These are phyloP conservation scores for Boletus sensibilis DNA, from an alignment of 768 basidiomycete species.

Conservation along the genomic window DNA sequence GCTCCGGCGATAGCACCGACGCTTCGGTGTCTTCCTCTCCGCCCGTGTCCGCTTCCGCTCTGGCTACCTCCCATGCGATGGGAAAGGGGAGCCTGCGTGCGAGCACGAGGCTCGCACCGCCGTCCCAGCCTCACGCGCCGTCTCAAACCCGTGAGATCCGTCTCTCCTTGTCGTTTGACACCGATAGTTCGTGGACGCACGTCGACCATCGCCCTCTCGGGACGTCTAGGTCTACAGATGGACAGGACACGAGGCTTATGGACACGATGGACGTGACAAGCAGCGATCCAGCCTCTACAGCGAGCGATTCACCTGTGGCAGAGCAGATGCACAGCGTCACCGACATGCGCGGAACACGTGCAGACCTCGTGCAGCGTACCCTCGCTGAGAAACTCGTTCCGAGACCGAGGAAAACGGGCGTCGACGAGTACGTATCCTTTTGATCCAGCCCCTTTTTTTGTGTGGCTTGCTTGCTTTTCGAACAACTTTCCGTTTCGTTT, in stretches of 20 bases:
- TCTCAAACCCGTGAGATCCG: conserved; percentile 18
- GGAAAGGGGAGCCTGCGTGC: conserved; percentile 3
- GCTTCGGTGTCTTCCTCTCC: conserved; percentile 8
- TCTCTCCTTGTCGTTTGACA: conserved; percentile 36
- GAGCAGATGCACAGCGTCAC: conserved; percentile 34
- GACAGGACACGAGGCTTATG: conserved; percentile 6
- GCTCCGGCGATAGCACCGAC: conserved; percentile 20
- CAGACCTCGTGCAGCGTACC: conserved; percentile 35
- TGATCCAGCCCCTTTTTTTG: neutral
- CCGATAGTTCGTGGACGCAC: conserved; percentile 70
- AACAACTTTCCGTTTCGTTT: neutral
- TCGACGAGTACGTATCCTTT: conserved; percentile 59
- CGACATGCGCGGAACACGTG: conserved; percentile 32
- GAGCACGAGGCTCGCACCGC: conserved; percentile 6
- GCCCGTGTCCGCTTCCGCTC: neutral
- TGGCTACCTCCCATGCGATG: neutral
- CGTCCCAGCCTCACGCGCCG: conserved; percentile 25
- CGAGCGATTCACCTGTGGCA: conserved; percentile 40
- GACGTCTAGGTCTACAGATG: conserved; percentile 9
- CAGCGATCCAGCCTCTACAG: conserved; percentile 54
- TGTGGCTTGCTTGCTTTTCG: neutral
- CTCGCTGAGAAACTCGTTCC: conserved; percentile 66
- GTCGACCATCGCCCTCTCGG: conserved; percentile 46
- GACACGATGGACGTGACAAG: conserved; percentile 39
- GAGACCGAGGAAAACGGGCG: conserved; percentile 60